Evolutionary conservation across 2,329 filamentous ascomycete genomes (phyloP), one percentile per base, ranked within the genome.

Genomic region (Scorias spongiosa): DNA sequence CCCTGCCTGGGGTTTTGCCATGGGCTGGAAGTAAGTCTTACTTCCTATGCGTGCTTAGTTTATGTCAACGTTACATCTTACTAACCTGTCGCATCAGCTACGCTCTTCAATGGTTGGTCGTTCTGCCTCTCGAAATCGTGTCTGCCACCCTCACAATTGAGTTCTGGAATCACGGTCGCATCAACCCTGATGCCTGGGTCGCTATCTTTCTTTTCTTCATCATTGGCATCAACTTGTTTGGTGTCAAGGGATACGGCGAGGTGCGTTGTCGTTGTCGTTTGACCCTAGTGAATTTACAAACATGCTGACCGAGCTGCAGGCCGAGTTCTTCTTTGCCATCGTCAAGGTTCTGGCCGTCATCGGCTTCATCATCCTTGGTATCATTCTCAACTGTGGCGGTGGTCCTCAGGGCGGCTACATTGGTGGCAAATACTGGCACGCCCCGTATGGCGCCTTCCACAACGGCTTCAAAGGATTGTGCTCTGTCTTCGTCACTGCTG

Each of bases 401-500:
- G 77, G 76, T 1, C 75, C 77, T 2, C 42, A 48, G 9, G 51
- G 49, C 51, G 71, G 74, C 32, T 77, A 80, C 55, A 71, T 80
- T 39, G 77, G 79, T 12, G 75, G 70, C 15, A 66, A 67, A 37
- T 78, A 74, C 63, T 61, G 59, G 58, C 43, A 51, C 17, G 40
- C 55, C 14, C 55, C 56, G 5, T 26, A 7, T 3, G 55, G 54
- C 10, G 56, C 57, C 10, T 72, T 72, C 55, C 51, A 58, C 43
- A 68, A 79, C 54, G 76, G 76, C 9, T 80, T 80, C 65, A 75
- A 78, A 57, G 77, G 77, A 39, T 71, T 80, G 50, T 79, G 75
- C 59, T 70, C 70, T 42, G 75, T 79, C 30, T 79, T 80, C 53
- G 74, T 79, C 46, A 78, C 74, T 15, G 75, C 75, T 14, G 72